Conservation (phyloP, 139 green algal species). For the Chlamydomonas incerta region DNA sequence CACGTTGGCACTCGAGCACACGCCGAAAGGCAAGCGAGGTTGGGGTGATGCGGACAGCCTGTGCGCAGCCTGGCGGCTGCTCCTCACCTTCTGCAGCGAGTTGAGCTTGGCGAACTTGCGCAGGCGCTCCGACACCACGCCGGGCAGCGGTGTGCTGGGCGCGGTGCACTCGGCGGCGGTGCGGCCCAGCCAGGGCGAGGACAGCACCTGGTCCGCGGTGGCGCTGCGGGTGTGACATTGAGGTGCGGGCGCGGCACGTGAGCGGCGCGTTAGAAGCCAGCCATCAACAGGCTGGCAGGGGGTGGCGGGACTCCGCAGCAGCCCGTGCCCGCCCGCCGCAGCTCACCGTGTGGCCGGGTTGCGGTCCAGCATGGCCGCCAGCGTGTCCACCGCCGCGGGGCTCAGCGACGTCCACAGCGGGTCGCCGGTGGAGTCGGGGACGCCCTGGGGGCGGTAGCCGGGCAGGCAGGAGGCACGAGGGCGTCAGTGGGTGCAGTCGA, state of each 20-base stretch:
- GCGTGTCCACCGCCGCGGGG: conserved; percentile 2
- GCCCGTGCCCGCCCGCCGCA: too few relatives aligned
- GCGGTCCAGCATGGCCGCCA: conserved; percentile 40
- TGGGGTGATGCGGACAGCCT: too few relatives aligned
- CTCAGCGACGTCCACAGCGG: conserved; percentile 14
- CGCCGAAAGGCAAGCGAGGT: too few relatives aligned
- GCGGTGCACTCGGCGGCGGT: conserved; percentile 16
- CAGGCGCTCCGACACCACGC: conserved; percentile 81
- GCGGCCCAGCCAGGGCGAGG: conserved; percentile 37
- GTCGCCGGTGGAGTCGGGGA: background rate
- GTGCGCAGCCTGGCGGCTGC: background rate
- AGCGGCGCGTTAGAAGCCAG: too few relatives aligned
- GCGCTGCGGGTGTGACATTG: conserved; percentile 30
- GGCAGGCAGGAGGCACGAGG: background rate
- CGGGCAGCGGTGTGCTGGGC: conserved; percentile 22
- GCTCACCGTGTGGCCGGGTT: conserved; percentile 61
- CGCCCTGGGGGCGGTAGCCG: background rate
- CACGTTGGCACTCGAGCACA: too few relatives aligned
- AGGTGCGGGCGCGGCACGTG: too few relatives aligned
- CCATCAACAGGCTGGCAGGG: background rate
- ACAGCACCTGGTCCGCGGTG: conserved; percentile 71
- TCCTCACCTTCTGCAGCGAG: conserved; percentile 68
- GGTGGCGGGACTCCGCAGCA: too few relatives aligned
- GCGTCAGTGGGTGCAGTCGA: too few relatives aligned
- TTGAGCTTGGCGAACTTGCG: conserved; percentile 91